Percentiles rank a stretch among this genome's conserved stretches.
Evolutionary conservation across 2,329 filamentous ascomycete genomes (phyloP).

Genomic region (Plenodomus lindquistii): DNA sequence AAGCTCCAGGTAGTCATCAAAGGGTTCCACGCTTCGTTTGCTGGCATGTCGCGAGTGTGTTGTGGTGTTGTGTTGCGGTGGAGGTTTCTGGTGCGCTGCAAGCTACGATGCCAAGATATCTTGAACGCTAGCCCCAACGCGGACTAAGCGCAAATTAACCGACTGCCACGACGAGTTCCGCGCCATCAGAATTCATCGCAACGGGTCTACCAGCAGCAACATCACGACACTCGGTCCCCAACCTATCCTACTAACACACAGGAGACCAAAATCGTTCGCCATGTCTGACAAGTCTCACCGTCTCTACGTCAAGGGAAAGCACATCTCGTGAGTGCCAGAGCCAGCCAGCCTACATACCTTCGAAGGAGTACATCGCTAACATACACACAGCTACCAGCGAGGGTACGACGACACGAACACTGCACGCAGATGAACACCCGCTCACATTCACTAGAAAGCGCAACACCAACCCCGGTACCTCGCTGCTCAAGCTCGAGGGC

Average conservation of each 20-base stretch:
- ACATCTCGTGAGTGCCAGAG: slow-evolving; percentile 84
- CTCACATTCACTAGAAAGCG: slow-evolving; percentile 64
- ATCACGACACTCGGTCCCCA: slow-evolving; percentile 31
- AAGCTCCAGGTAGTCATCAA: too few species aligned
- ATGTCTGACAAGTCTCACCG: slow-evolving; percentile 46
- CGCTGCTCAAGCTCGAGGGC: slow-evolving; percentile 98
- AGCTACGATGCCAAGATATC: neutral
- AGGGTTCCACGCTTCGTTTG: too few species aligned
- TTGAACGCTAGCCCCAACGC: neutral
- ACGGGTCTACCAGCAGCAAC: slow-evolving; percentile 31
- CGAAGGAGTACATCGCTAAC: slow-evolving; percentile 50
- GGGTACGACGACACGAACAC: slow-evolving; percentile 41
- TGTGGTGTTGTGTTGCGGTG: too few species aligned
- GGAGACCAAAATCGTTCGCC: slow-evolving; percentile 38
- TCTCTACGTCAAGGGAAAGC: slow-evolving; percentile 71
- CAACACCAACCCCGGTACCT: slow-evolving; percentile 84
- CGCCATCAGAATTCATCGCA: neutral
- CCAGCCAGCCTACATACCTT: slow-evolving; percentile 3
- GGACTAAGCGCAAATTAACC: neutral
- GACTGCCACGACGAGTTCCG: neutral
- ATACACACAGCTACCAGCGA: slow-evolving; percentile 72
- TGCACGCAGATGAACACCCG: slow-evolving; percentile 9
- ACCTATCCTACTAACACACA: slow-evolving; percentile 27
- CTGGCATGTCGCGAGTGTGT: too few species aligned
- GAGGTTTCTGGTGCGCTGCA: neutral